Evolutionary conservation across 768 basidiomycete species (phyloP), one percentile per base, ranked within the genome.

Genomic region (Suillus decipiens): DNA sequence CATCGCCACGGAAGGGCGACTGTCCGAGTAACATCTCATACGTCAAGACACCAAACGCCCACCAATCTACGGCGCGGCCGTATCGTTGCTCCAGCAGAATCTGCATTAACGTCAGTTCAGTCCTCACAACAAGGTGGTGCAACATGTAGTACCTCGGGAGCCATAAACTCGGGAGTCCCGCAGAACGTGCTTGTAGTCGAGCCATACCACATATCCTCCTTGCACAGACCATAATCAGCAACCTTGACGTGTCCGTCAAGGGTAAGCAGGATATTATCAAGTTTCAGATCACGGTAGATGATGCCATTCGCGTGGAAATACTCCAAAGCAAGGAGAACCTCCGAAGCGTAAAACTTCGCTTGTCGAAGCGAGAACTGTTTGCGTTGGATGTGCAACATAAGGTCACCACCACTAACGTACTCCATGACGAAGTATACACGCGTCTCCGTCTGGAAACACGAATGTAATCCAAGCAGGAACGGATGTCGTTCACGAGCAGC

Each of bases 381-480:
- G 73, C 96, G 89, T 75, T 99, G 97, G 70, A 99, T 99, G 77
- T 99, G 97, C 68, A 99, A 82, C 97, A 99, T 99, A 64, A 99
- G 84, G 80, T 99, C 97, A 68, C 97, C 97, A 64, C 97, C 97
- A 71, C 94, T 95, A 66, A 99, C 92, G 77, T 99, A 99, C 79
- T 99, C 97, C 97, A 99, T 99, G 69, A 99, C 97, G 73, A 99
- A 99, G 81, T 99, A 99, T 59, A 99, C 90, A 24, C 97, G 90
- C 5, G 97, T 99, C 77, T 99, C 97, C 5, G 97, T 99, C 79
- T 99, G 97, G 88, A 99, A 99, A 81, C 97, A 99, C 17, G 96
- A 99, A 73, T 99, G 97, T 45, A 99, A 82, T 14, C 91, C 93
- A 66, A 99, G 89, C 47, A 99, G 79, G 87, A 99, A 99, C 0